A percentile compares a stretch with the other conserved stretches of the same genome.
These are phyloP conservation scores for Rhexocercosporidium sp. DNA, from an alignment of 2,329 filamentous ascomycete genomes.

Conservation along the genomic window DNA sequence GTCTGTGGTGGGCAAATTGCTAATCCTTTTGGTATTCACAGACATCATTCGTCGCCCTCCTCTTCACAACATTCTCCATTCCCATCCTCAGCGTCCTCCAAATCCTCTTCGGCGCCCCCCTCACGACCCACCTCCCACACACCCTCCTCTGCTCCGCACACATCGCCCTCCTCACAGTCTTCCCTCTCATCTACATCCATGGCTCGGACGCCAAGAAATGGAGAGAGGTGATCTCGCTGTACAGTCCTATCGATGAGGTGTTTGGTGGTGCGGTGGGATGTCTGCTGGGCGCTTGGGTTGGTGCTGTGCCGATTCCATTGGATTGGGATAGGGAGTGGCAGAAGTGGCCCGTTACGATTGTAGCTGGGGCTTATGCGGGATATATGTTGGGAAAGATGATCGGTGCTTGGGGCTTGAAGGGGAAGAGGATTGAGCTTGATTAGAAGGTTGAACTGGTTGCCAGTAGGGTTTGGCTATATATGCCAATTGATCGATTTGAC, in stretches of 20 bases:
- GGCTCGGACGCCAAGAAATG: constrained; percentile 77
- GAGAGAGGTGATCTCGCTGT: constrained; percentile 69
- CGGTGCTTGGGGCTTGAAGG: constrained; percentile 49
- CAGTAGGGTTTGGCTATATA: not conserved
- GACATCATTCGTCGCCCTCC: constrained; percentile 73
- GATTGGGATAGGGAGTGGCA: constrained; percentile 99
- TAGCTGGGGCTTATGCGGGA: constrained; percentile 82
- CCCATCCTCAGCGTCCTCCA: constrained; percentile 61
- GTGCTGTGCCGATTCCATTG: constrained; percentile 91
- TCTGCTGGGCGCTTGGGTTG: constrained; percentile 84
- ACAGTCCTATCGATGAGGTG: constrained; percentile 79
- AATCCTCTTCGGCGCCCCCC: constrained; percentile 89
- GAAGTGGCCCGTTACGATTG: constrained; percentile 92
- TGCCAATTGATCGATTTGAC: not conserved
- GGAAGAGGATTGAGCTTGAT: constrained; percentile 42
- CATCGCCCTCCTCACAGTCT: constrained; percentile 76
- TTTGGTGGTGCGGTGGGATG: constrained; percentile 84
- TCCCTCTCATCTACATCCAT: constrained; percentile 84
- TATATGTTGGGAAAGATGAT: constrained; percentile 72
- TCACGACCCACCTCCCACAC: constrained; percentile 79
- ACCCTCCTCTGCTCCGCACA: constrained; percentile 84
- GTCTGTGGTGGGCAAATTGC: not conserved
- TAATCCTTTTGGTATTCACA: constrained; percentile 45
- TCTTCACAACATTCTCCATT: constrained; percentile 53
- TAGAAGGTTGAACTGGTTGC: constrained; percentile 18